Evolutionary conservation across 257 asterid genomes (phyloP).

Genomic region (Leonotis leonurus): DNA sequence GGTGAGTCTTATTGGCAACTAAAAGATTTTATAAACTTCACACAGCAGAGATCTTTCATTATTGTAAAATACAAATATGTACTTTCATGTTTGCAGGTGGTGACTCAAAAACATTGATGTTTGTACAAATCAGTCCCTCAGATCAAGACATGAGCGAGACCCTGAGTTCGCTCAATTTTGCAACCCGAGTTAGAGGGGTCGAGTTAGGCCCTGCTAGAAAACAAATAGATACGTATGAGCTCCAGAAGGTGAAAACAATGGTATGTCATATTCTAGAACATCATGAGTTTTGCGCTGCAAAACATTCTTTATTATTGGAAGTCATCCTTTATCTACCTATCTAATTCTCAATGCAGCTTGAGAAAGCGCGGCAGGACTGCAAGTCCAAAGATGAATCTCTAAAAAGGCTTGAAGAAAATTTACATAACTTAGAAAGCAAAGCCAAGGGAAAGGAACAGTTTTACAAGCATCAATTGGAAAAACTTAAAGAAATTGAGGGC

Average conservation of each 20-base stretch:
- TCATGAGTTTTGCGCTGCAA: neutral
- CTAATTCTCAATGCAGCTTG: slow-evolving; percentile 43
- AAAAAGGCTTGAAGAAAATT: slow-evolving; percentile 71
- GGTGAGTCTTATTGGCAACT: slow-evolving; percentile 32
- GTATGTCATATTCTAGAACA: slow-evolving; percentile 34
- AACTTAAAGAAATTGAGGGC: slow-evolving; percentile 69
- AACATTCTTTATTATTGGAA: neutral
- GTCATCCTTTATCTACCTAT: neutral
- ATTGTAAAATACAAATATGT: neutral
- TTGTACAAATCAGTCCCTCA: slow-evolving; percentile 97
- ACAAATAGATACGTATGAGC: slow-evolving; percentile 76
- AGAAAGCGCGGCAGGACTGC: slow-evolving; percentile 69
- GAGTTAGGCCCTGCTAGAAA: slow-evolving; percentile 81
- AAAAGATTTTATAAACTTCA: neutral
- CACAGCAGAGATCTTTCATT: neutral
- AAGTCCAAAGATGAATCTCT: slow-evolving; percentile 68
- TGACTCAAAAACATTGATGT: slow-evolving; percentile 91
- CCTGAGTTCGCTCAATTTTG: slow-evolving; percentile 81
- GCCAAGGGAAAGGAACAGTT: slow-evolving; percentile 71
- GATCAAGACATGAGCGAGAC: slow-evolving; percentile 85
- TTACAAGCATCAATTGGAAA: slow-evolving; percentile 64
- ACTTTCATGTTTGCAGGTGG: slow-evolving; percentile 51
- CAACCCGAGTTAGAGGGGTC: slow-evolving; percentile 86
- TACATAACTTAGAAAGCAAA: slow-evolving; percentile 70
- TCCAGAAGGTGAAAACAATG: slow-evolving; percentile 68